Evolutionary conservation across 768 basidiomycete genomes (phyloP).

Genomic region (Termitomyces bulborhizus): DNA sequence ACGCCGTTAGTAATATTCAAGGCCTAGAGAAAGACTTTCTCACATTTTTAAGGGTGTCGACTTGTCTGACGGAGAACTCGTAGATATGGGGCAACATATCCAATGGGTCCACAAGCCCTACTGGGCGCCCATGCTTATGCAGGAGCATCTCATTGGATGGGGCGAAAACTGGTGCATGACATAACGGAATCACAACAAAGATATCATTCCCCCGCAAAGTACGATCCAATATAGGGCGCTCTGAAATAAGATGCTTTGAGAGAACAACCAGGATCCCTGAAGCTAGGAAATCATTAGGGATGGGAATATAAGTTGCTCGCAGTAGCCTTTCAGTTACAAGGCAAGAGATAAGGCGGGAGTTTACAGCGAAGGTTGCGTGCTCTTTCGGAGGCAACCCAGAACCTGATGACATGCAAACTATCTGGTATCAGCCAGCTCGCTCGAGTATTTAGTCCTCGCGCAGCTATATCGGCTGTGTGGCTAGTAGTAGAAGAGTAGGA

Average conservation of each 20-base stretch:
- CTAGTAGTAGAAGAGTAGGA: not conserved
- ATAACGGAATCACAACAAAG: slow-evolving; percentile 42
- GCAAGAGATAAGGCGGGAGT: slow-evolving; percentile 41
- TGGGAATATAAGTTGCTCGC: slow-evolving; percentile 33
- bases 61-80: slow-evolving; percentile 20
- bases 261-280: slow-evolving; percentile 34
- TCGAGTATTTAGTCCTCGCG: not conserved
- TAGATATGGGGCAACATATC: slow-evolving; percentile 47
- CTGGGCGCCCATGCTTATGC: slow-evolving; percentile 30
- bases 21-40: not conserved
- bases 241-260: slow-evolving; percentile 28
- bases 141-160: slow-evolving; percentile 9
- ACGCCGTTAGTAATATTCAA: not conserved
- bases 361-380: slow-evolving; percentile 40
- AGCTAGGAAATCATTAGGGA: slow-evolving; percentile 15
- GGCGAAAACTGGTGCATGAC: slow-evolving; percentile 35
- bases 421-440: too few species aligned
- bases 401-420: slow-evolving; percentile 27
- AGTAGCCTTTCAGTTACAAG: slow-evolving; percentile 43
- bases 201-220: slow-evolving; percentile 34
- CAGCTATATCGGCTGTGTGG: not conserved
- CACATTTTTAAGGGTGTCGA: slow-evolving; percentile 2
- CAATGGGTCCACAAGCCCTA: slow-evolving; percentile 50
- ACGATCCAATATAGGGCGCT: slow-evolving; percentile 24
- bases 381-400: slow-evolving; percentile 26